Conservation (phyloP, 2,329 filamentous ascomycete genomes). For the Colletotrichum echinochloae region DNA sequence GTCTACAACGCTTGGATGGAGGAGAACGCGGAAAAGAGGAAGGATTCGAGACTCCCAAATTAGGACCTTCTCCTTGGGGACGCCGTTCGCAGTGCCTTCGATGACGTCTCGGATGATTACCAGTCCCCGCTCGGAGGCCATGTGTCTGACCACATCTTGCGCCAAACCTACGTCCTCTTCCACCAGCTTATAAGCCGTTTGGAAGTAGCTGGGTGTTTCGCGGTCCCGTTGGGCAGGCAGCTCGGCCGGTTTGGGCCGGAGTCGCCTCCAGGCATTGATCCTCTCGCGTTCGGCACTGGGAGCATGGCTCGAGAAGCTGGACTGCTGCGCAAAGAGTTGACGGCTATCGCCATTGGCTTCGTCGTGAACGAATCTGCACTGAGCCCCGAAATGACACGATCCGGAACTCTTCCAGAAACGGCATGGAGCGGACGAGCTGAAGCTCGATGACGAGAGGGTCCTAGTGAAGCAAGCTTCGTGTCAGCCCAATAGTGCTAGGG, state of each 20-base stretch:
- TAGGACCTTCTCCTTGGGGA: neutral
- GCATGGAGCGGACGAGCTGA: neutral
- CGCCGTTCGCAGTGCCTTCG: neutral
- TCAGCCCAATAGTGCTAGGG: neutral
- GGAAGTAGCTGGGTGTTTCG: constrained; percentile 17
- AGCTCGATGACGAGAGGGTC: neutral
- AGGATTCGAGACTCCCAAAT: constrained; percentile 25
- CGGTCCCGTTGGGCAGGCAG: neutral
- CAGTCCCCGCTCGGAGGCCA: constrained; percentile 12
- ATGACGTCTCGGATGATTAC: constrained; percentile 11
- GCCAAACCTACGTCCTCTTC: constrained; percentile 15
- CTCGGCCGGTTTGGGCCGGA: constrained; percentile 1
- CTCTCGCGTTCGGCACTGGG: constrained; percentile 9
- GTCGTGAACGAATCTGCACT: constrained; percentile 22
- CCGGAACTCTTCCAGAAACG: neutral
- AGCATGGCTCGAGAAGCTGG: neutral
- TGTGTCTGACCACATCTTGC: constrained; percentile 25
- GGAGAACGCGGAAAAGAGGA: constrained; percentile 52
- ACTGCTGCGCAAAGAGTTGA: neutral
- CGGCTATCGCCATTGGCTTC: no score
- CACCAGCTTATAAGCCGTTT: constrained; percentile 1
- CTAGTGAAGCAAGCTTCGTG: neutral
- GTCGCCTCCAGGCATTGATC: constrained; percentile 12
- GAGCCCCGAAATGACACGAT: neutral
- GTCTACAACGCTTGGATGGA: constrained; percentile 50